These are phyloP conservation scores for Anacardium occidentale DNA, from an alignment of 345 rosid species.

Conservation along the genomic window DNA sequence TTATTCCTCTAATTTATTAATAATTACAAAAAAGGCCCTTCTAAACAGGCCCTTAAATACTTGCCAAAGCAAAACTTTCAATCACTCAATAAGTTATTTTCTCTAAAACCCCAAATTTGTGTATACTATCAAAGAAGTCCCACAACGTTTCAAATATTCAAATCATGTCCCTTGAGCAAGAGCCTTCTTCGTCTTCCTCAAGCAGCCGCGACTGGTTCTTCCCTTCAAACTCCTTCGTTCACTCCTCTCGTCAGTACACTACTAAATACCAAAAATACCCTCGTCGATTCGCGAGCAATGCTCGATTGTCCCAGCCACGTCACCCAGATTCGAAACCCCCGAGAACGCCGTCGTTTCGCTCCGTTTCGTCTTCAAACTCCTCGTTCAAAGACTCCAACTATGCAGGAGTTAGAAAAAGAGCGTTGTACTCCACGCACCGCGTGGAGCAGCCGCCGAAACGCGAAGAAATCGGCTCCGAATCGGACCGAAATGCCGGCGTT, in stretches of 20 bases:
- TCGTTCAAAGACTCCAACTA: constrained; percentile 23
- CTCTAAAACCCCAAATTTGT: not conserved
- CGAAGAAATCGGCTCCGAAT: constrained; percentile 17
- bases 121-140: not conserved
- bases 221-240: constrained; percentile 59
- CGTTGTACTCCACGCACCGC: constrained; percentile 24
- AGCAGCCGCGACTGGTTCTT: constrained; percentile 59
- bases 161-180: constrained; percentile 37
- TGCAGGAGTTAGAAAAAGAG: constrained; percentile 35
- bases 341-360: constrained; percentile 24
- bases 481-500: constrained; percentile 16
- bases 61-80: not conserved
- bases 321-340: constrained; percentile 22
- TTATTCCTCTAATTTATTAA: not conserved
- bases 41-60: not conserved
- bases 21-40: not conserved
- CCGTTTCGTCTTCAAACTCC: constrained; percentile 23
- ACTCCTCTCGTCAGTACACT: constrained; percentile 20
- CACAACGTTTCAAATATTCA: constrained; percentile 7
- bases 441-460: constrained; percentile 15
- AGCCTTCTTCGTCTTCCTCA: constrained; percentile 31
- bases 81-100: too few relatives aligned
- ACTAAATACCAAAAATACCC: constrained; percentile 28
- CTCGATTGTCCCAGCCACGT: constrained; percentile 29
- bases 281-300: constrained; percentile 41